Percentiles rank a stretch among this genome's conserved stretches.
Evolutionary conservation across 257 asterid species (phyloP).

Genomic region (Solanum microdontum): DNA sequence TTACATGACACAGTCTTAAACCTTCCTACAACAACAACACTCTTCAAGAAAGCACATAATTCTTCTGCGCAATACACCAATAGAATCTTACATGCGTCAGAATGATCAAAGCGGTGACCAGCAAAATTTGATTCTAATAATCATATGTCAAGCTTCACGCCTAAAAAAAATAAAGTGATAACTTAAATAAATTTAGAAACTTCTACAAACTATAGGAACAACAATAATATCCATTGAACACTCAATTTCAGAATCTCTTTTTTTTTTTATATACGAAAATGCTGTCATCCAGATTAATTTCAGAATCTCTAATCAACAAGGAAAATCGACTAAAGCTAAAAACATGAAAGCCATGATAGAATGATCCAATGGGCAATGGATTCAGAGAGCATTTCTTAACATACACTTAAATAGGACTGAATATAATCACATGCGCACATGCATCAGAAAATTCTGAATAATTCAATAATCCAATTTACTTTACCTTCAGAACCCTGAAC

Average conservation of each 20-base stretch:
- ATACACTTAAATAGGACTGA: neutral
- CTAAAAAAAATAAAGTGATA: neutral
- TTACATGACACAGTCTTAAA: neutral
- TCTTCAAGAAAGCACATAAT: neutral
- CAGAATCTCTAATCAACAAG: neutral
- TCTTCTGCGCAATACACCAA: neutral
- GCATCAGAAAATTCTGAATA: neutral
- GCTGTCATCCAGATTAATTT: neutral
- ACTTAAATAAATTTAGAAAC: neutral
- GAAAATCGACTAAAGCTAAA: neutral
- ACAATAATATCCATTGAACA: neutral
- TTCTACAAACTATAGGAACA: neutral
- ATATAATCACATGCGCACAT: neutral
- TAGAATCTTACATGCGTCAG: neutral
- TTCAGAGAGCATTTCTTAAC: neutral
- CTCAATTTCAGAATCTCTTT: neutral
- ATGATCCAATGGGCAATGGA: neutral
- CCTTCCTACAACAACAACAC: neutral
- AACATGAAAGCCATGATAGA: neutral
- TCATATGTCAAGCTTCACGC: neutral
- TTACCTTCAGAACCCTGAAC: conserved; percentile 62
- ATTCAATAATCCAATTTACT: neutral
- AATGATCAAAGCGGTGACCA: neutral
- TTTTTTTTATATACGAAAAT: neutral
- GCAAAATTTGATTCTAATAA: neutral